These are phyloP conservation scores for Brassica nigra DNA, from an alignment of 345 rosid genomes.

Conservation along the genomic window DNA sequence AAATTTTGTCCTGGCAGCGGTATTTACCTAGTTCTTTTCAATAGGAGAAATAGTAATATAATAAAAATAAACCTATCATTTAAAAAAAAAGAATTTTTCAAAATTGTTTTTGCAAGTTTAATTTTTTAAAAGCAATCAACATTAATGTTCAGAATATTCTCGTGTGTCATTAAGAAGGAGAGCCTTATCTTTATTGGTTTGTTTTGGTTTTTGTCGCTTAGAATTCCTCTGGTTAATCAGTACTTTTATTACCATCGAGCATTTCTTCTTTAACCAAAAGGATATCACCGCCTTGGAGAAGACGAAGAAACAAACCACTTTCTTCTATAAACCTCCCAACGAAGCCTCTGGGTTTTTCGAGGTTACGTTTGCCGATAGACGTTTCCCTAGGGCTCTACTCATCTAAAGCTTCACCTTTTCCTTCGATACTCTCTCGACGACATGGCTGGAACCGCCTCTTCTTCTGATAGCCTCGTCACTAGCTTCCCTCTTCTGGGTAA, in stretches of 20 bases:
- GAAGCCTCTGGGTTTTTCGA: slow-evolving; percentile 31
- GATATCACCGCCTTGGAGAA: slow-evolving; percentile 39
- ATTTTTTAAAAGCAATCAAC: slow-evolving; percentile 11
- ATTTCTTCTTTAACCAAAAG: background rate
- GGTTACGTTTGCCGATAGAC: slow-evolving; percentile 10
- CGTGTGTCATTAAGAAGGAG: slow-evolving; percentile 31
- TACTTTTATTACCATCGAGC: background rate
- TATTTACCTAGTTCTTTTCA: too few species aligned
- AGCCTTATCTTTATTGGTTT: slow-evolving; percentile 34
- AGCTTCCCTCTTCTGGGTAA: slow-evolving; percentile 50
- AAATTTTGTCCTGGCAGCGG: too few species aligned
- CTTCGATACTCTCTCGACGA: slow-evolving; percentile 13
- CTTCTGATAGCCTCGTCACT: slow-evolving; percentile 62
- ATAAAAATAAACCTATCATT: background rate
- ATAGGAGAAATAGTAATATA: too few species aligned
- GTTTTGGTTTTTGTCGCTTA: slow-evolving; percentile 24
- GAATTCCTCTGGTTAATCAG: slow-evolving; percentile 6
- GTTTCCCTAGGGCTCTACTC: slow-evolving; percentile 43
- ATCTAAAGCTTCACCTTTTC: slow-evolving; percentile 17
- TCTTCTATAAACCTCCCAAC: slow-evolving; percentile 28
- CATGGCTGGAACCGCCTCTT: slow-evolving; percentile 54
- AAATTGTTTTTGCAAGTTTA: too few species aligned
- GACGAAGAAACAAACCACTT: slow-evolving; percentile 31
- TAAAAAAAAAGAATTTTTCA: too few species aligned
- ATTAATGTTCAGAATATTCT: slow-evolving; percentile 32